Base-by-base conservation (phyloP, 345 rosid genomes). In the Linum tenue region DNA sequence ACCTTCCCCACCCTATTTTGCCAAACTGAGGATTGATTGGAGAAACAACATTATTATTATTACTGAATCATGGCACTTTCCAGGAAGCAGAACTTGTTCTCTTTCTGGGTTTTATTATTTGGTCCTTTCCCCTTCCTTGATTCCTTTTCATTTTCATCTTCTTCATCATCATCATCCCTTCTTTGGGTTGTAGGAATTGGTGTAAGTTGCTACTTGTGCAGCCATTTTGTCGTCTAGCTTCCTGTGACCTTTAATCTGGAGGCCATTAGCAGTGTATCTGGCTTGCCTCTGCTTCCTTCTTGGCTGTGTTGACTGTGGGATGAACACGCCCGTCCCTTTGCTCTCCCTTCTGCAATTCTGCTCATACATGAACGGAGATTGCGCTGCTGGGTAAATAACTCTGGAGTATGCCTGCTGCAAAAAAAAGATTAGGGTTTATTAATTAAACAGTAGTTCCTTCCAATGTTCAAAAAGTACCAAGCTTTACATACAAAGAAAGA, bases 261-360 rank as follows among this genome's bases (percentile, higher is more conserved):
- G 63, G 85, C 16, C 15, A 31, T n/a, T 56, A 37, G 10, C 76
- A 75, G 61, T 76, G 69, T 75, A 66, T 80, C 84, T 83, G 62
- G 82, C 84, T 75, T 87, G 85, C 66, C 82, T 84, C 36, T 78
- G 77, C 72, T 83, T 87, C 78, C 89, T 84, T 76, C 91, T 82
- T 10, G 90, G 86, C 43, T 81, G 90, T 41, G 82, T 77, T 36
- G 84, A 82, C 69, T 64, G 79, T 16, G 97, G 97, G 64, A 90
- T 90, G 66, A 90, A 90, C 55, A 90, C 97, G 62, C 97, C 97
- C 35, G 97, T 90, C 60, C 97, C 97, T 80, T 85, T 86, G 88
- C 94, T 84, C 70, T 82, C 80, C 76, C 86, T 79, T 78, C 66
- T 69, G 74, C 73, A 72, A 36, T 37, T 79, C 59, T 86, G 85